These are phyloP conservation scores for Ogataea wickerhamii DNA, from an alignment of 805 yeast genomes.

Conservation along the genomic window DNA sequence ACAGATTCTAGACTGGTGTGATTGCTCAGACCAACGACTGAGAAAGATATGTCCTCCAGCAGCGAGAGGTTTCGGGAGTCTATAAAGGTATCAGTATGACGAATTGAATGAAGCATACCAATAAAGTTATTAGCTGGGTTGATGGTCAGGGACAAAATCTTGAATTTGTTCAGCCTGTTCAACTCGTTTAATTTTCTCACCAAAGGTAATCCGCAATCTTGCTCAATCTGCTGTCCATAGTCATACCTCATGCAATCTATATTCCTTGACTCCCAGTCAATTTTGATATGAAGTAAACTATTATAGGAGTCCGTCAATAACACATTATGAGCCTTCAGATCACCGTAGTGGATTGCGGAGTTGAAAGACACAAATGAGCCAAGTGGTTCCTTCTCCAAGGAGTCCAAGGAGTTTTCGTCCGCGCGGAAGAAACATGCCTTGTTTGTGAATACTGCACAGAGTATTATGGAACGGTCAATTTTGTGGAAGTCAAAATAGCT, in stretches of 20 bases:
- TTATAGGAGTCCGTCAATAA: constrained; percentile 13
- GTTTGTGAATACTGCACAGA: constrained; percentile 9
- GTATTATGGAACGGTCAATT: constrained; percentile 2
- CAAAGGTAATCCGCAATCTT: constrained; percentile 8
- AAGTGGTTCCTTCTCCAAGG: constrained; percentile 1
- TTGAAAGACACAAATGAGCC: constrained; percentile 13
- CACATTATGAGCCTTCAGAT: constrained; percentile 3
- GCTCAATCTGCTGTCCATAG: constrained; percentile 8
- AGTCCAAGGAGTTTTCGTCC: constrained; percentile 1
- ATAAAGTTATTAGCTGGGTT: constrained; percentile 12
- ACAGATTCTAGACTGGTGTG: not conserved
- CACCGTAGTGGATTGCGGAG: constrained; percentile 13
- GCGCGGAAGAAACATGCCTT: constrained; percentile 3
- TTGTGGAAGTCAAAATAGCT: constrained; percentile 11
- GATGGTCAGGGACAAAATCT: constrained; percentile 6
- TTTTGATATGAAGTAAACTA: constrained; percentile 5
- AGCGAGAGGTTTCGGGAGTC: constrained; percentile 13
- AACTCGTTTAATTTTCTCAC: constrained; percentile 12
- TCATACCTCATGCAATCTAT: constrained; percentile 5
- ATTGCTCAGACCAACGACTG: constrained; percentile 7
- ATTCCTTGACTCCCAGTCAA: constrained; percentile 7
- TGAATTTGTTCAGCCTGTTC: constrained; percentile 9
- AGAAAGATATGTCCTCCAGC: constrained; percentile 12
- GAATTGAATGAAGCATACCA: constrained; percentile 9
- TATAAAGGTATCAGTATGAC: constrained; percentile 6